Conservation (phyloP, 148 eudicot genomes). For the Rhododendron kiyosumense region DNA sequence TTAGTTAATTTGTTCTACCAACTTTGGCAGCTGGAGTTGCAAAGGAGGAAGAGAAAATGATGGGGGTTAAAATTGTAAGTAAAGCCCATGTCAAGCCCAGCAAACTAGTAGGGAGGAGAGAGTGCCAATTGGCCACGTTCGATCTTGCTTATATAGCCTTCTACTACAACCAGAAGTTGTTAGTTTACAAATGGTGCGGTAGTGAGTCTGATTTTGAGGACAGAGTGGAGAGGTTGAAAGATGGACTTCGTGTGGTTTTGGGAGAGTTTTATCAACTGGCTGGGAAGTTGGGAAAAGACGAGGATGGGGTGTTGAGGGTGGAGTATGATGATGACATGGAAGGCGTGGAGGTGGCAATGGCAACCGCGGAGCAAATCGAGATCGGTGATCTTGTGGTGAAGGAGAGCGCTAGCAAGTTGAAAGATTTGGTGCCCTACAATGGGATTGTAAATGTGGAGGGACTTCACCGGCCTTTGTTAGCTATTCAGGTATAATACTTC, state of each 20-base stretch:
- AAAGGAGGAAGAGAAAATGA: slow-evolving; percentile 2
- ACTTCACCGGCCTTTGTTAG: slow-evolving; percentile 63
- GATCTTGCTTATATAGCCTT: slow-evolving; percentile 89
- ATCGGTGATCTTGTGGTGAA: slow-evolving; percentile 38
- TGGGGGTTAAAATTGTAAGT: slow-evolving; percentile 36
- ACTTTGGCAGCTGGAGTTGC: slow-evolving; percentile 28
- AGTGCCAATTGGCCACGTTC: slow-evolving; percentile 79
- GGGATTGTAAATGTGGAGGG: slow-evolving; percentile 74
- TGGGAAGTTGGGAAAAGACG: slow-evolving; percentile 73
- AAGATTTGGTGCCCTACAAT: slow-evolving; percentile 72
- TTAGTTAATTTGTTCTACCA: neutral
- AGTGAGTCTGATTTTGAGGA: slow-evolving; percentile 34
- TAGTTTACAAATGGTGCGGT: slow-evolving; percentile 49
- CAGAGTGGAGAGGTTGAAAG: slow-evolving; percentile 48
- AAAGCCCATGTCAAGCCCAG: slow-evolving; percentile 62
- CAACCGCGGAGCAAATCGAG: slow-evolving; percentile 31
- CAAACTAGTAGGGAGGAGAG: slow-evolving; percentile 50
- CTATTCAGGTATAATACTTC: slow-evolving; percentile 66
- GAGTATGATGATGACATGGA: slow-evolving; percentile 75
- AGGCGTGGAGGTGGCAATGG: slow-evolving; percentile 68
- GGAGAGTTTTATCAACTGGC: slow-evolving; percentile 82
- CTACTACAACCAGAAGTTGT: slow-evolving; percentile 80
- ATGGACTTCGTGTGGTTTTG: slow-evolving; percentile 53
- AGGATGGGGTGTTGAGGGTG: slow-evolving; percentile 80
- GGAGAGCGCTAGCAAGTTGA: slow-evolving; percentile 47